Percentiles rank a stretch among this genome's conserved stretches.
Conservation (phyloP, 2,329 filamentous ascomycete genomes). For the Calonectria crousiana region DNA sequence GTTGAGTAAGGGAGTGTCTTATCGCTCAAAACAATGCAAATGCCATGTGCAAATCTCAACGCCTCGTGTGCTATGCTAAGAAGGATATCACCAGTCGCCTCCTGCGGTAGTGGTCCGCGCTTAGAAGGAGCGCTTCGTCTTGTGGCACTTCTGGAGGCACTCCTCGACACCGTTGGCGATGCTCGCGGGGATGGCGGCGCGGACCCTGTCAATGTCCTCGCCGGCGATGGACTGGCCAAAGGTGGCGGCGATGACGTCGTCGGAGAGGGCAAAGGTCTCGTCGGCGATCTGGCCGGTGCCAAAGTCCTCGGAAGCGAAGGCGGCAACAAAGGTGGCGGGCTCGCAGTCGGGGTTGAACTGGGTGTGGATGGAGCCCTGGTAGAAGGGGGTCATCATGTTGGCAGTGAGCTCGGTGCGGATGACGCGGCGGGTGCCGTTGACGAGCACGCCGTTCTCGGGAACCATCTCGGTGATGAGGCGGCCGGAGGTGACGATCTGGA, state of each 20-base stretch:
- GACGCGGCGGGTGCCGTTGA: slow-evolving; percentile 54
- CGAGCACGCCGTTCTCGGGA: slow-evolving; percentile 62
- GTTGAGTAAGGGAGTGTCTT: background rate
- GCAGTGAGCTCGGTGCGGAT: slow-evolving; percentile 56
- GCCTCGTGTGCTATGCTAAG: background rate
- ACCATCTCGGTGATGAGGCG: slow-evolving; percentile 64
- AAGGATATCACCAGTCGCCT: background rate
- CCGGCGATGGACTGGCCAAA: slow-evolving; percentile 61
- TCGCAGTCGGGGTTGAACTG: slow-evolving; percentile 69
- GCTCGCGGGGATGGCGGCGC: slow-evolving; percentile 55
- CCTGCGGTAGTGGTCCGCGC: background rate
- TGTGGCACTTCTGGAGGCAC: slow-evolving; percentile 55
- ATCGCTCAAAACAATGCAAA: background rate
- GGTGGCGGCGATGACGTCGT: slow-evolving; percentile 59
- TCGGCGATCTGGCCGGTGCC: slow-evolving; percentile 64
- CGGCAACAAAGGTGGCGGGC: slow-evolving; percentile 62
- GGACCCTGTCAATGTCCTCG: slow-evolving; percentile 60
- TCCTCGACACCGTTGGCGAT: slow-evolving; percentile 65
- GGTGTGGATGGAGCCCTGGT: slow-evolving; percentile 66
- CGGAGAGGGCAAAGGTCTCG: slow-evolving; percentile 60
- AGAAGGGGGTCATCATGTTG: slow-evolving; percentile 66
- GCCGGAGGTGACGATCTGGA: slow-evolving; percentile 64
- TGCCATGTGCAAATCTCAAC: background rate
- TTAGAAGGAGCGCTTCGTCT: slow-evolving; percentile 55
- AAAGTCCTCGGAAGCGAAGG: slow-evolving; percentile 63